Base-by-base conservation (phyloP, 1,139 yeast species). In the Taphrina populina region DNA sequence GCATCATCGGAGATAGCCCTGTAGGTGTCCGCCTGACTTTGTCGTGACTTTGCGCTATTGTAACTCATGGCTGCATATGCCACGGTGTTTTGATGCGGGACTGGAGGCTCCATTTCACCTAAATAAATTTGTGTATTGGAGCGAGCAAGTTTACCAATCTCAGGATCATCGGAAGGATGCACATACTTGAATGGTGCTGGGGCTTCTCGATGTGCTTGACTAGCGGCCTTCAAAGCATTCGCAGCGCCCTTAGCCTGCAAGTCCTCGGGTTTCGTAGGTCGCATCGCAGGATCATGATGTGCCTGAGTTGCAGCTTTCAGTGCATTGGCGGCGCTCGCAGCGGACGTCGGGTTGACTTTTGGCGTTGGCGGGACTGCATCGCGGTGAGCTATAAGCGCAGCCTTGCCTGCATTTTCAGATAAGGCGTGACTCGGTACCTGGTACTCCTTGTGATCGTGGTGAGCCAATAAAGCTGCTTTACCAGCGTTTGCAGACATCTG, bases 321-420 rank as follows among this genome's bases (percentile, higher is more conserved):
- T 5, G 54, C 54, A 23, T 49, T 49, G 17, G 46, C 46, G n/a
- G 54, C 54, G 24, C 54, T 39, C 5, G 54, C 54, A n/a, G 44
- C 54, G 7, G 54, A 49, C 7, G 54, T 49, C 40, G 26, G 35
- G 19, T 49, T 39, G n/a, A 21, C 46, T 23, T 13, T 29, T 6
- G 54, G 29, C 4, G 44, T 20, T 2, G 30, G 24, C 19, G 44
- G 54, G 13, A 40, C 43, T 4, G 54, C 24, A 15, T 49, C 44
- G 4, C 44, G 46, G 33, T 39, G 45, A 8, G 54, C 54, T 23
- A 49, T 37, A 11, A 49, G 13, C 6, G 54, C 54, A 8, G 54
- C 54, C 19, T 49, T 49, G 46, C 54, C 46, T 2, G 54, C 54
- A 35, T 39, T 49, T 17, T 45, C 40, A 39, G 54, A 49, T n/a